A percentile compares a stretch with the other conserved stretches of the same genome.
Evolutionary conservation across 2,329 filamentous ascomycete species (phyloP).

Genomic region (Pyricularia pennisetigena): DNA sequence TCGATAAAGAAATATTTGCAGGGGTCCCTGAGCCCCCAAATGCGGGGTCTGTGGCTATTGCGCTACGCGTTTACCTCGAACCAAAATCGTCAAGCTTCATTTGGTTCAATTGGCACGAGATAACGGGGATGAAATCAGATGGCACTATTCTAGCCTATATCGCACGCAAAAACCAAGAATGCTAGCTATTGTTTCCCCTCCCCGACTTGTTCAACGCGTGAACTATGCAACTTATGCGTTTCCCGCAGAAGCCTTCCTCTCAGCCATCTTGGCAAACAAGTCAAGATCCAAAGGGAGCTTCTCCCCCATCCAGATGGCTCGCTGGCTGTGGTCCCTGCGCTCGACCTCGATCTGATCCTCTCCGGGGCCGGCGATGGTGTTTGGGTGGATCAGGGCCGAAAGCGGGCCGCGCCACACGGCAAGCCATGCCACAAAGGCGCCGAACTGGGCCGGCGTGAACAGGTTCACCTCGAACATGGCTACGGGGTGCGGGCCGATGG

Average conservation of each 20-base stretch:
- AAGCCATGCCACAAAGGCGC: constrained; percentile 80
- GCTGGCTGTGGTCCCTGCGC: constrained; percentile 51
- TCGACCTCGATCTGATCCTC: constrained; percentile 18
- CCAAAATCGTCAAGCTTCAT: not conserved
- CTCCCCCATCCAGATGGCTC: constrained; percentile 68
- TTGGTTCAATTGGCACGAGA: not conserved
- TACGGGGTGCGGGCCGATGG: constrained; percentile 71
- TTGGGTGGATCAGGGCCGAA: constrained; percentile 73
- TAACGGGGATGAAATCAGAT: not conserved
- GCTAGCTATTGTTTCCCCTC: too few species aligned
- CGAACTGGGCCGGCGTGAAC: constrained; percentile 78
- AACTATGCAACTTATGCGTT: not conserved
- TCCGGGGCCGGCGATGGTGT: constrained; percentile 44
- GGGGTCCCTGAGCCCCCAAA: not conserved
- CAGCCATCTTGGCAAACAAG: constrained; percentile 29
- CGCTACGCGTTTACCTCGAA: not conserved
- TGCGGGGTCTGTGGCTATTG: not conserved
- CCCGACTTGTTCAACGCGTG: too few species aligned
- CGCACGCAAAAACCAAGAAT: not conserved
- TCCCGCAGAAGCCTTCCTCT: not conserved
- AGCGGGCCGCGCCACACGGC: constrained; percentile 72
- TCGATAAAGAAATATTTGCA: not conserved
- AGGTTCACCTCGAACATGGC: constrained; percentile 92
- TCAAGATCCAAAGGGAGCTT: constrained; percentile 49
- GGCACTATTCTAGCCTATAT: not conserved